These are phyloP conservation scores for Cryoendolithus antarcticus DNA, from an alignment of 2,329 filamentous ascomycete species.

Conservation along the genomic window DNA sequence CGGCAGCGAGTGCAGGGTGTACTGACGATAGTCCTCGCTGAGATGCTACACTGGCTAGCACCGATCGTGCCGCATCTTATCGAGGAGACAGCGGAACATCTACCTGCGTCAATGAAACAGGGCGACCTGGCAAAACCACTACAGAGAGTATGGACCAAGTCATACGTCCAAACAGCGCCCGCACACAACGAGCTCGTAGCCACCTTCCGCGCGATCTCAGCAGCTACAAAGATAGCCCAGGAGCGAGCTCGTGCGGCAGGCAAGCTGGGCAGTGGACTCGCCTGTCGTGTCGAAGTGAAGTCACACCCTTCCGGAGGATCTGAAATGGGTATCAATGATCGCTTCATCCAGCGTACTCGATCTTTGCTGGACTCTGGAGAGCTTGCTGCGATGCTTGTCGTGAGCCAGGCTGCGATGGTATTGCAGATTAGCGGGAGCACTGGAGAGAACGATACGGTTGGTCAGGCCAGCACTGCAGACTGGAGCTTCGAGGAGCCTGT, in stretches of 20 bases:
- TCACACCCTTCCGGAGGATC: no score
- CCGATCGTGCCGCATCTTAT: constrained; percentile 74
- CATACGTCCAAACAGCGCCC: constrained; percentile 8
- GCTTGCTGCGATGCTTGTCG: constrained; percentile 30
- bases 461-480: constrained; percentile 3
- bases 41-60: constrained; percentile 65
- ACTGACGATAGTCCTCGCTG: constrained; percentile 51
- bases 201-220: constrained; percentile 38
- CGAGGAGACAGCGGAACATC: constrained; percentile 75
- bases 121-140: constrained; percentile 12
- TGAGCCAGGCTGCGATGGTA: constrained; percentile 25
- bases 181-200: constrained; percentile 19
- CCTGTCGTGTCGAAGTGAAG: constrained; percentile 50
- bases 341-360: no score
- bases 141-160: constrained; percentile 12
- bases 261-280: constrained; percentile 65
- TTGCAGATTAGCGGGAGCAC: constrained; percentile 2
- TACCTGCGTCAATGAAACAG: constrained; percentile 36
- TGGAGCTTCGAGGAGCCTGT: constrained; percentile 35
- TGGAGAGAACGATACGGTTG: constrained; percentile 6
- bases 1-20: constrained; percentile 45
- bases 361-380: constrained; percentile 11
- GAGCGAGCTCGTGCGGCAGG: constrained; percentile 63
- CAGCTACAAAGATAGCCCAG: constrained; percentile 60
- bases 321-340: no score